Evolutionary conservation across 345 rosid genomes (phyloP), one percentile per base, ranked within the genome.

Genomic region (Camelina sativa): DNA sequence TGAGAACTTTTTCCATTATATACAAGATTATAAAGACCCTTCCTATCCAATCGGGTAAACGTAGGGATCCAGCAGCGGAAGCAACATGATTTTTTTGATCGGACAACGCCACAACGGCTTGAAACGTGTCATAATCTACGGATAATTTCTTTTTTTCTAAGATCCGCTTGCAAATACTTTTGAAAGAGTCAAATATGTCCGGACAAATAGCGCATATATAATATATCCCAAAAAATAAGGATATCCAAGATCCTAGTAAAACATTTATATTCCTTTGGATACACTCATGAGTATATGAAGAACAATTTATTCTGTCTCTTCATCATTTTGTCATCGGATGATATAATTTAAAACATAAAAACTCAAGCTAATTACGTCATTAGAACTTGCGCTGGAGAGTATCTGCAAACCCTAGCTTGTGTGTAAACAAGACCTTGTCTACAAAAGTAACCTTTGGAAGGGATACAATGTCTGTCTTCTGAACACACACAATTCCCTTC

Each of bases 391-490:
- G 41, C 12, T 38, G 43, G 43, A 30, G 87, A 84, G 71, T 76
- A 79, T 69, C 90, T 85, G 54, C 96, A 91, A 55, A 94, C 95
- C 79, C 88, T 83, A 64, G 97, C 96, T 79, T 88, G 88, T 41
- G 54, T 64, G 40, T 76, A 87, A 61, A 90, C 85, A 16, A 88
- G 76, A 4, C 97, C 97, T 68, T 71, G 79, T 59, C 73, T 77
- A 80, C 97, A 94, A 32, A 86, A 76, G 61, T 86, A 90, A 64
- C 93, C 93, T 60, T 84, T 82, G 12, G 74, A 65, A 4, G 95
- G 96, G 69, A 87, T 86, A 68, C 97, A 90, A 46, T 90, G 90
- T 35, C 79, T 80, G 40, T 91, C 96, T 65, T 91, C 95, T 1
- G 92, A 83, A 47, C 99, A 94, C 19, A 89, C 73, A 65, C 22